Evolutionary conservation across 805 yeast genomes (phyloP).

Genomic region (Ogataea methylovora): DNA sequence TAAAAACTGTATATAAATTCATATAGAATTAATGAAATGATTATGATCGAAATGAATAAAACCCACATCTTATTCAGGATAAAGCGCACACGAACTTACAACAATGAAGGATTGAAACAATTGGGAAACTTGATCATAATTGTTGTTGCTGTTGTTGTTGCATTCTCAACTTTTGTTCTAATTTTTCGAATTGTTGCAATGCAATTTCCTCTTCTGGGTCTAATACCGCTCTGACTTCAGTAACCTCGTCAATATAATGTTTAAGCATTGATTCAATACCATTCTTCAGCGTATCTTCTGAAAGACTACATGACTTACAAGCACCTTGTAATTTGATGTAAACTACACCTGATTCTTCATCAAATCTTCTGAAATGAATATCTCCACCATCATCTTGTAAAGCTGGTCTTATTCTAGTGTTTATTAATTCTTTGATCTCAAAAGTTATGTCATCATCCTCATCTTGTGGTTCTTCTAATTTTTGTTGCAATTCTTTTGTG

Average conservation of each 20-base stretch:
- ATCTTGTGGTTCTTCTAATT: conserved; percentile 28
- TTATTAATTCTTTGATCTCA: conserved; percentile 63
- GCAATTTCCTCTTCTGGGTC: conserved; percentile 50
- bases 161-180: conserved; percentile 50
- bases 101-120: not conserved
- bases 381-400: conserved; percentile 75
- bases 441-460: conserved; percentile 61
- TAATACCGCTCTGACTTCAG: conserved; percentile 36
- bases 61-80: too few species aligned
- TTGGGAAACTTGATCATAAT: too few species aligned
- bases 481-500: conserved; percentile 12
- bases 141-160: too few species aligned
- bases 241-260: conserved; percentile 62
- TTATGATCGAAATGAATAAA: too few species aligned
- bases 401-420: conserved; percentile 67
- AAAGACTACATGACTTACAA: conserved; percentile 64
- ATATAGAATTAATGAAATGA: too few species aligned
- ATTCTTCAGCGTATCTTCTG: conserved; percentile 56
- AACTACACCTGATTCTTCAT: conserved; percentile 48
- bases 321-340: conserved; percentile 58
- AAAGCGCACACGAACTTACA: too few species aligned
- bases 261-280: conserved; percentile 69
- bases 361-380: conserved; percentile 57
- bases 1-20: too few species aligned
- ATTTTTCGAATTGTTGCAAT: conserved; percentile 73